Conservation (phyloP, 441 rosid species). For the Pelargonium fulgidum region DNA sequence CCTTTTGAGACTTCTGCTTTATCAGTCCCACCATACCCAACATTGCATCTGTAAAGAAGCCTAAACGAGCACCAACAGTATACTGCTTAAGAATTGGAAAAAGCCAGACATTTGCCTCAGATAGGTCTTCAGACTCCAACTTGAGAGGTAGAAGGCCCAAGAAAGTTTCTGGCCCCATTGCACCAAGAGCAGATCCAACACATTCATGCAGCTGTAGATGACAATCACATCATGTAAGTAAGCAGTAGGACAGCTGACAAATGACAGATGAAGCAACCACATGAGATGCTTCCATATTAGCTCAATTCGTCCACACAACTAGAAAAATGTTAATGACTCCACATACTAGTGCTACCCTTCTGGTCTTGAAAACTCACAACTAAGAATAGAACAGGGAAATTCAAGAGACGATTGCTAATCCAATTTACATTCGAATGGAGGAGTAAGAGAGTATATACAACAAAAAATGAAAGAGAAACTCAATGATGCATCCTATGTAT, state of each 20-base stretch:
- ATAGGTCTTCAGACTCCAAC: slow-evolving; percentile 65
- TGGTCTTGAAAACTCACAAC: neutral
- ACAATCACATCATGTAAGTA: slow-evolving; percentile 17
- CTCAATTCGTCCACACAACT: neutral
- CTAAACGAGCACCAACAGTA: slow-evolving; percentile 69
- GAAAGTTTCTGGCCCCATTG: slow-evolving; percentile 91
- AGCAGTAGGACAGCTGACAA: slow-evolving; percentile 10
- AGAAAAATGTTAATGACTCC: neutral
- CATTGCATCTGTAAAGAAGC: slow-evolving; percentile 59
- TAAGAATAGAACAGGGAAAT: neutral
- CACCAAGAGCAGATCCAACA: slow-evolving; percentile 88
- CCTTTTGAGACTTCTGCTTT: slow-evolving; percentile 62
- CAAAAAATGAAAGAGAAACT: neutral
- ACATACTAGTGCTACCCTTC: neutral
- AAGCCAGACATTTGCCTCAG: slow-evolving; percentile 86
- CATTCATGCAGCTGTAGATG: slow-evolving; percentile 72
- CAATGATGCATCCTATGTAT: neutral
- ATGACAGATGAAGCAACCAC: neutral
- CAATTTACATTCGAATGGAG: neutral
- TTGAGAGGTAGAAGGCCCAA: slow-evolving; percentile 60
- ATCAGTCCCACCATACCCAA: slow-evolving; percentile 44
- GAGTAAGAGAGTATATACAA: neutral
- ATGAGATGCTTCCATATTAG: neutral
- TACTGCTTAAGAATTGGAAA: slow-evolving; percentile 91
- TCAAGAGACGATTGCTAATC: neutral